Base-by-base conservation (phyloP, 2,329 filamentous ascomycete species). In the Aspergillus caelatus region DNA sequence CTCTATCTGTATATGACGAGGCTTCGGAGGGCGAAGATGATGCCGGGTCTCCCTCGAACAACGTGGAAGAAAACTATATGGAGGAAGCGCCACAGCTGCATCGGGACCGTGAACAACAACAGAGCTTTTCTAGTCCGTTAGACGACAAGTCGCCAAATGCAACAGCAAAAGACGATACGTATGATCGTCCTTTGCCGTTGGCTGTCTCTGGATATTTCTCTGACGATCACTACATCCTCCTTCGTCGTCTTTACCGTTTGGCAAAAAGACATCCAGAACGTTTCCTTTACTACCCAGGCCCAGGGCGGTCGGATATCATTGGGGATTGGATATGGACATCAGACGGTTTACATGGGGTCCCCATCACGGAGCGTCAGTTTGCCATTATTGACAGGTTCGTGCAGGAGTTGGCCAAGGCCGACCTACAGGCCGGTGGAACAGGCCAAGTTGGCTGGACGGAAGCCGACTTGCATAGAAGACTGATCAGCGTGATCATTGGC, bases 401-500 rank as follows among this genome's bases (percentile, higher is more conserved):
- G 56, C 74, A 74, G 65, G 74, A 80, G 46, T 68, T 81, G 57
- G 69, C 74, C 54, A 69, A 71, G 34, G 74, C 71, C 16, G 75
- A 78, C 62, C 63, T 75, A 61, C 72, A 71, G 60, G 74, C 72
- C 54, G 79, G 78, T 52, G 77, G 77, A 23, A 72, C 71, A 48
- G 78, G 75, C 39, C 72, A 72, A 60, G 68, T 79, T 67, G 79
- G 76, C 58, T 83, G 81, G 81, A 77, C 72, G 30, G 79, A 80
- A 50, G 77, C 79, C 55, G 79, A 83, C 50, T 68, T 83, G 62
- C 75, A 80, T 62, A 74, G 74, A 67, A 72, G 79, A 65, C 69
- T 83, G 62, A 80, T 81, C 62, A 81, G 80, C 62, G 75, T 83
- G 61, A 81, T 82, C 32, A 78, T 82, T 70, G 81, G 81, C 39